phyloP scores from a whole-genome alignment of 2,329 filamentous ascomycete genomes.

The Rutstroemia sp. region DNA sequence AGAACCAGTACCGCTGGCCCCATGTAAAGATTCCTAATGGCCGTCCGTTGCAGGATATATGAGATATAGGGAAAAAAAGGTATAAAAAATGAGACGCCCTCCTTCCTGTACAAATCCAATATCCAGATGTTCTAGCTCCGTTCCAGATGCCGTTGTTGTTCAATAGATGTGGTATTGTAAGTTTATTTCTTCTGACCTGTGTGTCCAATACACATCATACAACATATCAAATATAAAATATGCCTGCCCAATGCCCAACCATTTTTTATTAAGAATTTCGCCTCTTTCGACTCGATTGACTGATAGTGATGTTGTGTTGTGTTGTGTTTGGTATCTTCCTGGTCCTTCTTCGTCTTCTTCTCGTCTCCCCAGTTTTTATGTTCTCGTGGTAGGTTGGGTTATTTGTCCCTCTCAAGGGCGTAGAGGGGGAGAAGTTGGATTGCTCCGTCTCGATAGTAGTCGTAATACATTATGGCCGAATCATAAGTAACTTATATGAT shows the following conservation, averaged over 20 bases:
- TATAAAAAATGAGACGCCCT: neutral
- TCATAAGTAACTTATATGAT: no score
- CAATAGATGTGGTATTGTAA: neutral
- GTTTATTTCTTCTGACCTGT: neutral
- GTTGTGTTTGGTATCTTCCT: no score
- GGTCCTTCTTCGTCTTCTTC: neutral
- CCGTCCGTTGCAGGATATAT: constrained; percentile 8
- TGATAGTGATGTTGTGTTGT: neutral
- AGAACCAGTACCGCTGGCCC: neutral
- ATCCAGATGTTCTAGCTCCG: no score
- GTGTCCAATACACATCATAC: neutral
- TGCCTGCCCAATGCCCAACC: no score
- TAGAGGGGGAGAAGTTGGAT: no score
- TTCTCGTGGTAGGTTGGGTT: neutral
- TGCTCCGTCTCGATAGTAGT: no score
- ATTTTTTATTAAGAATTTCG: neutral
- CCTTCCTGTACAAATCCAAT: neutral
- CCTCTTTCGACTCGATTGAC: neutral
- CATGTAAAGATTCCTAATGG: neutral
- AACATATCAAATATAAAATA: no score
- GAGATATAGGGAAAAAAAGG: neutral
- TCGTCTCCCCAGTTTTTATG: neutral
- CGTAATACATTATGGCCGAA: no score
- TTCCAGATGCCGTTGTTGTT: no score
- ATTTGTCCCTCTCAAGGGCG: no score